These are phyloP conservation scores for Penicillium simplicissimum DNA, from an alignment of 495 filamentous ascomycete species.

Conservation along the genomic window DNA sequence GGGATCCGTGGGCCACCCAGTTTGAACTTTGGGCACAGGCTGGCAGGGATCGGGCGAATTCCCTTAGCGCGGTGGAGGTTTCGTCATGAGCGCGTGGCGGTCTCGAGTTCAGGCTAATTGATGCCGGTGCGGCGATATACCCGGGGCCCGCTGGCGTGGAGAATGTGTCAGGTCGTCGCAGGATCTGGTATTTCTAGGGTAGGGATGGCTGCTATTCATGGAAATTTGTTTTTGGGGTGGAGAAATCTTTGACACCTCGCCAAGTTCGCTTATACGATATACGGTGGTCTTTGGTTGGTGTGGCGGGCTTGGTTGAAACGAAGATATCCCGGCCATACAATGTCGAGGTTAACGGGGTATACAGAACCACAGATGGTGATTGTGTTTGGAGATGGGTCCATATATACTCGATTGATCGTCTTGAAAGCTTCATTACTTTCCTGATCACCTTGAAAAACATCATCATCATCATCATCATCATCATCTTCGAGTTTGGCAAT, in stretches of 20 bases:
- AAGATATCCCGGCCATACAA: constrained; percentile 7
- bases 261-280: neutral
- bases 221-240: constrained; percentile 9
- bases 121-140: neutral
- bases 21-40: neutral
- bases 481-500: neutral
- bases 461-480: too few species aligned
- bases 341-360: neutral
- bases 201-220: constrained; percentile 11
- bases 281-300: neutral
- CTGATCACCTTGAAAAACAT: neutral
- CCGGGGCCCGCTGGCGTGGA: neutral
- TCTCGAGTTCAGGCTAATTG: neutral
- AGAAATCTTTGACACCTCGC: neutral
- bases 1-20: neutral
- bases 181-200: neutral
- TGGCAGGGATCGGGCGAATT: neutral
- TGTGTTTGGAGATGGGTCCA: neutral
- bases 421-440: neutral
- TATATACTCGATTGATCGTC: neutral
- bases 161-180: neutral
- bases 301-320: constrained; percentile 3
- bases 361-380: neutral
- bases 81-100: neutral
- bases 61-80: neutral